These are phyloP conservation scores for Fusarium udum DNA, from an alignment of 2,329 filamentous ascomycete species.

Conservation along the genomic window DNA sequence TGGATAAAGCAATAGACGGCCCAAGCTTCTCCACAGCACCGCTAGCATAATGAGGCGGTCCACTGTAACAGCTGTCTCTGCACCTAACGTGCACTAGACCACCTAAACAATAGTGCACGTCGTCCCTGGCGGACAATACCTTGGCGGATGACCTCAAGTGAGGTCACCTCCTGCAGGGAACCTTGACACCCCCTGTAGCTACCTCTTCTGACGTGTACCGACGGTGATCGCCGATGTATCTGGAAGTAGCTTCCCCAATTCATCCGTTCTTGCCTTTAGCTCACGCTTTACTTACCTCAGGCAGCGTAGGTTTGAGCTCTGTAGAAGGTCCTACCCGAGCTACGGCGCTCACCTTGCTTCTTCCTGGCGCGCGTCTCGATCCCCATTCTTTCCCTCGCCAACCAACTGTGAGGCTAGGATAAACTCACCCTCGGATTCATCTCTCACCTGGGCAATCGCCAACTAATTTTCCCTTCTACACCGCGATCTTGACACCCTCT, in stretches of 20 bases:
- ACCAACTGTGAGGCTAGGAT: slow-evolving; percentile 33
- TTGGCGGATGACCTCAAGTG: slow-evolving; percentile 32
- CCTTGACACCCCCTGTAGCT: background rate
- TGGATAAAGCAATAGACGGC: slow-evolving; percentile 12
- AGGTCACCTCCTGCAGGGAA: slow-evolving; percentile 20
- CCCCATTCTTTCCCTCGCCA: slow-evolving; percentile 41
- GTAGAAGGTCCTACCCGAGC: slow-evolving; percentile 27
- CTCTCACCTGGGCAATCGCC: slow-evolving; percentile 27
- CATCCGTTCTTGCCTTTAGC: slow-evolving; percentile 23
- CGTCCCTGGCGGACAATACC: slow-evolving; percentile 34
- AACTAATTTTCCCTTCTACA: slow-evolving; percentile 30
- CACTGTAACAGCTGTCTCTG: slow-evolving; percentile 24
- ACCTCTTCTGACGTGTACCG: background rate
- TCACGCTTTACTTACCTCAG: slow-evolving; percentile 22
- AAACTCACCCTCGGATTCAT: slow-evolving; percentile 35
- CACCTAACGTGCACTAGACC: slow-evolving; percentile 9
- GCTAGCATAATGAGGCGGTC: slow-evolving; percentile 12
- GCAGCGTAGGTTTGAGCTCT: slow-evolving; percentile 26
- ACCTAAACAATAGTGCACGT: slow-evolving; percentile 35
- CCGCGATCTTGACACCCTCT: slow-evolving; percentile 23
- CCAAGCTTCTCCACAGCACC: slow-evolving; percentile 24
- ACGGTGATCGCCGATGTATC: background rate
- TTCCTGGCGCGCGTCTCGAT: slow-evolving; percentile 36
- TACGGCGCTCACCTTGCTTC: slow-evolving; percentile 33
- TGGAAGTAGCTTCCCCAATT: slow-evolving; percentile 5